These are phyloP conservation scores for Rhizopus arrhizus DNA, from an alignment of 371 early-diverging fungal species.

Conservation along the genomic window DNA sequence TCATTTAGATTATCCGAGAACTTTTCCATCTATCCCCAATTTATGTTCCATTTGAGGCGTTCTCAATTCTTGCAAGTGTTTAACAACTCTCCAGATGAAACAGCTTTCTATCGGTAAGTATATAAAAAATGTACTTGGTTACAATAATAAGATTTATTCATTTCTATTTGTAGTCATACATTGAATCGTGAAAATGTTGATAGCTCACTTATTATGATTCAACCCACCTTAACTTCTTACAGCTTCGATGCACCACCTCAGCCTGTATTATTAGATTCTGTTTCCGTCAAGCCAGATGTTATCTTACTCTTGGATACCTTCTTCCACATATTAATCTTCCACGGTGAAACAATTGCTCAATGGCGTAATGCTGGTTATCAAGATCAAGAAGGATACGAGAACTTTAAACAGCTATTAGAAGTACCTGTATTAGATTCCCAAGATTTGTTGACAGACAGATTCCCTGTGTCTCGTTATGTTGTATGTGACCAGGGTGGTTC, in stretches of 20 bases:
- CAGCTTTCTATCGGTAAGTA: slow-evolving; percentile 84
- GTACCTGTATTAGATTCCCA: slow-evolving; percentile 88
- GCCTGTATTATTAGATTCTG: slow-evolving; percentile 97
- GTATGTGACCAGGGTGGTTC: slow-evolving; percentile 97
- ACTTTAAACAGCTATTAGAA: slow-evolving; percentile 92
- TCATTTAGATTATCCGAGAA: slow-evolving; percentile 92
- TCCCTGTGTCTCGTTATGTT: slow-evolving; percentile 99
- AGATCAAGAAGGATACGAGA: slow-evolving; percentile 59
- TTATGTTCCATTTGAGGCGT: slow-evolving; percentile 99
- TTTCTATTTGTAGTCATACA: slow-evolving; percentile 68
- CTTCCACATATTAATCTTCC: slow-evolving; percentile 57
- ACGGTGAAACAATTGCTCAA: slow-evolving; percentile 66
- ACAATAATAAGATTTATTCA: background rate
- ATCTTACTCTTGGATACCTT: slow-evolving; percentile 98
- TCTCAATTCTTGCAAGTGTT: slow-evolving; percentile 99
- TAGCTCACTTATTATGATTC: slow-evolving; percentile 98
- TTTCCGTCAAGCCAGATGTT: slow-evolving; percentile 94
- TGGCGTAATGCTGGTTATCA: slow-evolving; percentile 62
- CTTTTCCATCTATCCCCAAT: slow-evolving; percentile 99
- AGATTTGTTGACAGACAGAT: slow-evolving; percentile 90
- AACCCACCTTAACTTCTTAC: slow-evolving; percentile 96
- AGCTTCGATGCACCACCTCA: slow-evolving; percentile 87
- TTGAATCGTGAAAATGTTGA: slow-evolving; percentile 94
- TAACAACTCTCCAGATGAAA: slow-evolving; percentile 99
- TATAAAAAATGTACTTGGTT: background rate